phyloP scores from a whole-genome alignment of 139 green algal genomes.

The Tetradesmus lagerheimii region DNA sequence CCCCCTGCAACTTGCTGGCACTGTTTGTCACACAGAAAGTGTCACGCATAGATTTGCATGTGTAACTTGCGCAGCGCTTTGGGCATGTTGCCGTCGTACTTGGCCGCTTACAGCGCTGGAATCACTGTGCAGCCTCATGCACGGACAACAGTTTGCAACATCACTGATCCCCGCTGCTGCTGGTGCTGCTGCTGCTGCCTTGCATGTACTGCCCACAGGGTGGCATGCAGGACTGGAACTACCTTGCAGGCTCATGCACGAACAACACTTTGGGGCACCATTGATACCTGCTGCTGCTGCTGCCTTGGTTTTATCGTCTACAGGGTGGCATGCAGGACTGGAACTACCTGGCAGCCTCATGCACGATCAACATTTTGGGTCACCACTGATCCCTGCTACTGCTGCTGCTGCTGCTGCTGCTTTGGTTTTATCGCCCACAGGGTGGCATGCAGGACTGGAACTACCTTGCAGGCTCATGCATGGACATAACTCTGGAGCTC shows the following conservation, averaged over 20 bases:
- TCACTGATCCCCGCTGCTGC: too few relatives aligned
- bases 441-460: slow-evolving; percentile 90
- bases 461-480: slow-evolving; percentile 83
- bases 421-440: slow-evolving; percentile 88
- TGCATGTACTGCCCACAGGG: slow-evolving; percentile 92
- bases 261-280: slow-evolving; percentile 92
- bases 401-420: background rate
- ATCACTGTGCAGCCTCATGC: slow-evolving; percentile 82
- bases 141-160: too few relatives aligned
- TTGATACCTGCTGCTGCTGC: background rate
- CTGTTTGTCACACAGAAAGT: too few relatives aligned
- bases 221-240: slow-evolving; percentile 90
- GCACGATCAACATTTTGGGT: too few relatives aligned
- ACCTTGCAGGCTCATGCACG: slow-evolving; percentile 81
- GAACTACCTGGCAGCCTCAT: slow-evolving; percentile 84
- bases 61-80: too few relatives aligned
- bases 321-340: slow-evolving; percentile 89
- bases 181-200: background rate
- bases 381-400: too few relatives aligned
- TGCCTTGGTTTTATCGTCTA: slow-evolving; percentile 85
- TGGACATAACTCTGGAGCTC: slow-evolving; percentile 93
- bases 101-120: slow-evolving; percentile 88
- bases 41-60: too few relatives aligned
- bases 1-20: too few relatives aligned
- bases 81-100: too few relatives aligned